Evolutionary conservation across 148 eudicot genomes (phyloP).

Genomic region (Rhododendron vialii): DNA sequence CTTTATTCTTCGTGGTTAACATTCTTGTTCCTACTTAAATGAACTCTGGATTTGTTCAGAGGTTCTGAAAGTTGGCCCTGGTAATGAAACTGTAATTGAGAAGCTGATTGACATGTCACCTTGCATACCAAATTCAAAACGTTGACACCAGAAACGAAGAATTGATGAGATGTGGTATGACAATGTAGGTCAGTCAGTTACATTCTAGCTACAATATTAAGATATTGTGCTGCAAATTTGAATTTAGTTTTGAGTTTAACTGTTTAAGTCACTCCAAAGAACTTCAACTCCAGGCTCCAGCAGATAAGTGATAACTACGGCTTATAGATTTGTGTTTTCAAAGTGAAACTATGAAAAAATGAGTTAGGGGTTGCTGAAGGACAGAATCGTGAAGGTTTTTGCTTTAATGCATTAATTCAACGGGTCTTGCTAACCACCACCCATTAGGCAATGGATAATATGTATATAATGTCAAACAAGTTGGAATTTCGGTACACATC

Average conservation of each 20-base stretch:
- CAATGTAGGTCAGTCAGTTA: not conserved
- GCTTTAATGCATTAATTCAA: too few species aligned
- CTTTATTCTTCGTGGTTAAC: slow-evolving; percentile 8
- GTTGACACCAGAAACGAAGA: not conserved
- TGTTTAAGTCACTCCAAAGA: not conserved
- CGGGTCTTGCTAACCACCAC: too few species aligned
- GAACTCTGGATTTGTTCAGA: not conserved
- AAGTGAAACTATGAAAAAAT: too few species aligned
- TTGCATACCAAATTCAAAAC: not conserved
- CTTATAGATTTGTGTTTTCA: too few species aligned
- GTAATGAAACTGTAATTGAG: not conserved
- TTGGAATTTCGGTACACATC: too few species aligned
- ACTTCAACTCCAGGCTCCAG: too few species aligned
- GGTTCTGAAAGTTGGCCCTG: not conserved
- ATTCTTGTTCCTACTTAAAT: not conserved
- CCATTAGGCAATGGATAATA: too few species aligned
- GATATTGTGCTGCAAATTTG: not conserved
- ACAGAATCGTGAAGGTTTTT: too few species aligned
- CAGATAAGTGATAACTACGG: not conserved
- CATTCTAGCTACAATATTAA: not conserved
- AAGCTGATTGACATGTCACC: not conserved
- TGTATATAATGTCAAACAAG: too few species aligned
- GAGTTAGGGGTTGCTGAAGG: too few species aligned
- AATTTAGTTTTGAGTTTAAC: not conserved
- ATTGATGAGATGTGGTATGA: not conserved